Evolutionary conservation across 1,284 basidiomycete genomes (phyloP).

Genomic region (Irpex rosettiformis): DNA sequence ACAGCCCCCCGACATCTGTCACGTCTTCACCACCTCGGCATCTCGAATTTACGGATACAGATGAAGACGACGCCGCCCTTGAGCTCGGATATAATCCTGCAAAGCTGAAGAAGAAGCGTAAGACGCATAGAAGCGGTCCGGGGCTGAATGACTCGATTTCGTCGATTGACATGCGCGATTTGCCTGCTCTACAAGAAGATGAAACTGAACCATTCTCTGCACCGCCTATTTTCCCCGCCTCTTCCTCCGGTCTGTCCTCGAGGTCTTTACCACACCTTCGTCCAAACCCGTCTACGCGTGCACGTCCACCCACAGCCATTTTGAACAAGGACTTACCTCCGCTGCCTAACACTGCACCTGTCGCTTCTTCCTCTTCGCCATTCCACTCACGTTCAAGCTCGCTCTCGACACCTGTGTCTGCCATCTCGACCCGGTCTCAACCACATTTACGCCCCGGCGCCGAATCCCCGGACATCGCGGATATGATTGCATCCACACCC

Average conservation of each 20-base stretch:
- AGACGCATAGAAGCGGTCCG: constrained; percentile 1
- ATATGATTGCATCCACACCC: constrained; percentile 44
- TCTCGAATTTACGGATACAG: constrained; percentile 24
- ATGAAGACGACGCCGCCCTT: constrained; percentile 25
- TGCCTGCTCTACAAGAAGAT: constrained; percentile 35
- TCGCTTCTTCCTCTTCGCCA: constrained; percentile 4
- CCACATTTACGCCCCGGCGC: constrained; percentile 10
- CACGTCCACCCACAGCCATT: constrained; percentile 12
- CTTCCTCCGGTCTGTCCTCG: neutral
- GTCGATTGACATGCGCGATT: constrained; percentile 41
- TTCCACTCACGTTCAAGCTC: constrained; percentile 9
- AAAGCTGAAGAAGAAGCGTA: constrained; percentile 7
- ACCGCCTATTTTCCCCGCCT: constrained; percentile 5
- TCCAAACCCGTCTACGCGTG: neutral
- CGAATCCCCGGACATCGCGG: constrained; percentile 43
- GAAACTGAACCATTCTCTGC: constrained; percentile 18
- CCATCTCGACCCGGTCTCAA: neutral
- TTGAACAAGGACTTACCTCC: constrained; percentile 27
- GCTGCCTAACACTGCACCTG: constrained; percentile 14
- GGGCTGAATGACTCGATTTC: constrained; percentile 27
- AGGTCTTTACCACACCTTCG: neutral
- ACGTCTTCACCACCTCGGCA: constrained; percentile 19
- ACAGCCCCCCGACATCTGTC: constrained; percentile 4
- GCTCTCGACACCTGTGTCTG: constrained; percentile 2
- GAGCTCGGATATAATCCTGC: constrained; percentile 18